These are phyloP conservation scores for Citrus inodora DNA, from an alignment of 345 rosid genomes.

Conservation along the genomic window DNA sequence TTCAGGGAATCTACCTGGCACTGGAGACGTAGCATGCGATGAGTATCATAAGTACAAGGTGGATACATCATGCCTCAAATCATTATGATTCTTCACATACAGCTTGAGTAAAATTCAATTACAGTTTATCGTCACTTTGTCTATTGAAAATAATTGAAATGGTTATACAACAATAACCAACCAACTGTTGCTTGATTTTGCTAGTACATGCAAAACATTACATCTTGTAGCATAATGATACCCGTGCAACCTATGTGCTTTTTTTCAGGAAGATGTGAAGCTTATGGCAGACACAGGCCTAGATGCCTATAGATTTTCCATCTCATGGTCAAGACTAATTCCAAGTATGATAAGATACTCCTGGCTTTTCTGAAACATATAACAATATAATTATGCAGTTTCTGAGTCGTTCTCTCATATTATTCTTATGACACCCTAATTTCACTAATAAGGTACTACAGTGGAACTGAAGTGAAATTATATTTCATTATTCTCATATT, in stretches of 20 bases:
- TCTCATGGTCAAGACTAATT: constrained; percentile 82
- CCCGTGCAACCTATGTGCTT: not conserved
- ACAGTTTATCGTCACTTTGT: not conserved
- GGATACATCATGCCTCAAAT: not conserved
- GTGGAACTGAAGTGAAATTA: no score
- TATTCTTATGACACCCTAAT: no score
- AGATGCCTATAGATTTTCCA: constrained; percentile 73
- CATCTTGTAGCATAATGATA: not conserved
- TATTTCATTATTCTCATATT: no score
- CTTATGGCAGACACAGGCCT: constrained; percentile 66
- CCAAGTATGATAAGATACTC: constrained; percentile 39
- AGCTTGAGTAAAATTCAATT: not conserved
- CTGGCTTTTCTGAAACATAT: not conserved
- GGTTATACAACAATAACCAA: not conserved
- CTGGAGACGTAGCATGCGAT: constrained; percentile 51
- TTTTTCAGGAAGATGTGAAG: constrained; percentile 68
- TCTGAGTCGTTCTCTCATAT: not conserved
- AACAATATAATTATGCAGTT: not conserved
- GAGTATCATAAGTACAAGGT: constrained; percentile 69
- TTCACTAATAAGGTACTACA: no score
- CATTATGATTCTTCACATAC: not conserved
- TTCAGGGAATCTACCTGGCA: constrained; percentile 35
- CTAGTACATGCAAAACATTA: not conserved
- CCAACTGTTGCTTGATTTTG: not conserved
- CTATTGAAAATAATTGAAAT: not conserved